Evolutionary conservation across 495 filamentous ascomycete genomes (phyloP).

Genomic region (Thozetella sp.): DNA sequence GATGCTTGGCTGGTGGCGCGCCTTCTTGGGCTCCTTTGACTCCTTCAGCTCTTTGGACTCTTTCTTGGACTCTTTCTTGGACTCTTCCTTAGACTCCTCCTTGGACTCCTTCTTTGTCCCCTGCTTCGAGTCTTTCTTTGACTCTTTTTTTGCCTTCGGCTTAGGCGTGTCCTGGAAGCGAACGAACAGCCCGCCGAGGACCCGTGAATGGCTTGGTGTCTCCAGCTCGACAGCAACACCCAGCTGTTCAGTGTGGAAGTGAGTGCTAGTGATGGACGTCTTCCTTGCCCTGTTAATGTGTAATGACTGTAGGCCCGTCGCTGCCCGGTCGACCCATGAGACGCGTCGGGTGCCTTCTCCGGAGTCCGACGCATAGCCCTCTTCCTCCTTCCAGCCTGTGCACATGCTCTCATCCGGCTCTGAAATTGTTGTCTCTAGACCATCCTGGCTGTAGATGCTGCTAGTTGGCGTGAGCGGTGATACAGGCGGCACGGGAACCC

Average conservation of each 20-base stretch:
- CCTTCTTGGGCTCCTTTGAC: background rate
- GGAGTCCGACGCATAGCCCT: background rate
- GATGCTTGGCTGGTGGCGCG: background rate
- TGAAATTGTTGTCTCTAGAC: background rate
- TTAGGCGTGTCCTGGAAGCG: background rate
- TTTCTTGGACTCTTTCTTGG: too few relatives aligned
- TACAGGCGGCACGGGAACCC: background rate
- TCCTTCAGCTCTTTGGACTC: too few relatives aligned
- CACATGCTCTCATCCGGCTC: background rate
- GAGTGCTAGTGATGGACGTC: background rate
- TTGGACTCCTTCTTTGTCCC: too few relatives aligned
- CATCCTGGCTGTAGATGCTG: conserved; percentile 5
- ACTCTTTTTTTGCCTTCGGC: too few relatives aligned
- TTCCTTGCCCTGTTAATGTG: background rate
- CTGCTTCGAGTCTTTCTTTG: too few relatives aligned
- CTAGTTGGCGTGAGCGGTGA: conserved; percentile 5
- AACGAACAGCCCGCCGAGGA: background rate
- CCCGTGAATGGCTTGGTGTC: background rate
- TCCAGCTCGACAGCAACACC: background rate
- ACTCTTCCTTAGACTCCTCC: too few relatives aligned
- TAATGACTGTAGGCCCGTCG: background rate
- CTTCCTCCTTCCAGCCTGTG: conserved; percentile 1
- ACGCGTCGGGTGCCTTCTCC: background rate
- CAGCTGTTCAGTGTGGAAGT: background rate
- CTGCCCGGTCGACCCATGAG: background rate